Evolutionary conservation across 2,329 filamentous ascomycete genomes (phyloP).

Genomic region (Septoria linicola): DNA sequence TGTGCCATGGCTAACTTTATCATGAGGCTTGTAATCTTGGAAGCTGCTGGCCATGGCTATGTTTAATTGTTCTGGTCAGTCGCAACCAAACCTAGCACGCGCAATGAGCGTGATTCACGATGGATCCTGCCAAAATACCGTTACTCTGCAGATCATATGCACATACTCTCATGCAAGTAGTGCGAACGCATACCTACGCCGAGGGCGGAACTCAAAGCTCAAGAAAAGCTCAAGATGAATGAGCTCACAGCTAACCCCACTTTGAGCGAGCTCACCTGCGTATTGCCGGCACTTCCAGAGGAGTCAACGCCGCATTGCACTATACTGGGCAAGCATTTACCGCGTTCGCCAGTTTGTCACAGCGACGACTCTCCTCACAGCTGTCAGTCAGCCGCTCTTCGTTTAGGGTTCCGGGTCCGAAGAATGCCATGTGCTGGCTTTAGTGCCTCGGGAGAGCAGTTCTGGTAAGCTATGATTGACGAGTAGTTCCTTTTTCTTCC

Average conservation of each 20-base stretch:
- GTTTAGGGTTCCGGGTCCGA: background rate
- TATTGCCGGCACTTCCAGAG: background rate
- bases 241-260: background rate
- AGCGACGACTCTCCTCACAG: slow-evolving; percentile 1
- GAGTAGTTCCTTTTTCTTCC: background rate
- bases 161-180: no score
- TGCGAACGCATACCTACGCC: background rate
- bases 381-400: background rate
- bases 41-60: no score
- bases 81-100: no score
- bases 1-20: no score
- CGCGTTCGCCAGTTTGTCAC: background rate
- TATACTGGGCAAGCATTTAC: background rate
- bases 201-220: no score
- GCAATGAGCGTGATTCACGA: no score
- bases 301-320: background rate
- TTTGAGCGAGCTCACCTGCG: background rate
- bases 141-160: no score
- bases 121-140: no score
- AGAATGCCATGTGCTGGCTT: background rate
- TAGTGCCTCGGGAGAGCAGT: background rate
- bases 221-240: background rate
- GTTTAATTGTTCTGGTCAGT: no score
- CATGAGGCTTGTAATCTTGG: no score
- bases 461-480: background rate